Conservation (phyloP, 2,329 filamentous ascomycete genomes). For the Colletotrichum kahawae region DNA sequence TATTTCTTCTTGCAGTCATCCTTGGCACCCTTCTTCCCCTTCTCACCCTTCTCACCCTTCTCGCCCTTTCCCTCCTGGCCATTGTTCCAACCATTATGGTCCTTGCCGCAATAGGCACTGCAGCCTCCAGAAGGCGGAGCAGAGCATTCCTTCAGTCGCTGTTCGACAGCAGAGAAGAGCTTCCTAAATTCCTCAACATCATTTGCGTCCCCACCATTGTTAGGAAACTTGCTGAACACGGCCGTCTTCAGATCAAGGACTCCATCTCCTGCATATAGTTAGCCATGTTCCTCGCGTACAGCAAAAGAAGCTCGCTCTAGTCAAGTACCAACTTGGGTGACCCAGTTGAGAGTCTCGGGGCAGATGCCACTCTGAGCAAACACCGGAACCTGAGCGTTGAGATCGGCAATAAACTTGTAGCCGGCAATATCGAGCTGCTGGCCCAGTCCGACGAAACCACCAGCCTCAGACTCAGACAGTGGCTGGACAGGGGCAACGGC, state of each 20-base stretch:
- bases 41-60: not conserved
- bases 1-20: not conserved
- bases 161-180: not conserved
- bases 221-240: not conserved
- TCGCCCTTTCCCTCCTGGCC: not conserved
- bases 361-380: not conserved
- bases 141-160: not conserved
- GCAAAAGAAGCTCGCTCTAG: rapidly evolving
- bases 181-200: not conserved
- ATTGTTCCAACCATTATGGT: not conserved
- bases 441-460: not conserved
- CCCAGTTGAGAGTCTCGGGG: not conserved
- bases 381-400: not conserved
- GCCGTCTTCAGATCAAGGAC: not conserved
- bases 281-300: not conserved
- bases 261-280: not conserved
- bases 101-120: not conserved
- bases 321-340: not conserved
- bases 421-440: not conserved
- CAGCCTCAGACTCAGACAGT: not conserved
- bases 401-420: not conserved
- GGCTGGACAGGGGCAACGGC: not conserved
- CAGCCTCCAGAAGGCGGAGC: not conserved
- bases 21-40: not conserved
- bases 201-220: not conserved